Conservation (phyloP, 1,284 basidiomycete genomes). For the Erythrobasidium hasegawianum region DNA sequence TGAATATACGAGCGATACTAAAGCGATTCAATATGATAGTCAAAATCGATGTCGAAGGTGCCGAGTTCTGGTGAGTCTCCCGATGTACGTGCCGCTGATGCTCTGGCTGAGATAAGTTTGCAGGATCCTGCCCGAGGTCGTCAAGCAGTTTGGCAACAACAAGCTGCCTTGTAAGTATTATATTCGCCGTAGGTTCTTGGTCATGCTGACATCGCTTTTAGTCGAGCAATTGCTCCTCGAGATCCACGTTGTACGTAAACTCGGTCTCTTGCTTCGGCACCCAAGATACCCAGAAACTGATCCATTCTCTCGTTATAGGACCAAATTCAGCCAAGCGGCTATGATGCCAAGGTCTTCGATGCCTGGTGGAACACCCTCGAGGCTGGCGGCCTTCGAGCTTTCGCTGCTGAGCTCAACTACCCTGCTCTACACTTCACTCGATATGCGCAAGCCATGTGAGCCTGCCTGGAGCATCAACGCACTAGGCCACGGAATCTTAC, state of each 20-base stretch:
- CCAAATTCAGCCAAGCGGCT: background rate
- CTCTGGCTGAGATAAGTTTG: background rate
- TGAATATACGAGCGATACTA: background rate
- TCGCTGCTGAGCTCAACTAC: slow-evolving; percentile 3
- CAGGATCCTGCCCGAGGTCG: background rate
- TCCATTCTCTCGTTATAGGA: background rate
- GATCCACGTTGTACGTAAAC: background rate
- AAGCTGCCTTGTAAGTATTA: background rate
- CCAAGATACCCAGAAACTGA: too few relatives aligned
- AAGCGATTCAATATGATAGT: background rate
- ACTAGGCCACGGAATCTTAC: background rate
- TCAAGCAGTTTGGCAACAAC: background rate
- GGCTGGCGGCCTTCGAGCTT: background rate
- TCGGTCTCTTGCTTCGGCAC: too few relatives aligned
- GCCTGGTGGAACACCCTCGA: slow-evolving; percentile 5
- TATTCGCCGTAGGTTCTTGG: background rate
- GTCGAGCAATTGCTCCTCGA: slow-evolving; percentile 3
- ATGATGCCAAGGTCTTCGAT: slow-evolving; percentile 3
- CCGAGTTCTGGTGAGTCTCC: background rate
- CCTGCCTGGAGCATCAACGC: background rate
- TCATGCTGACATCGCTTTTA: background rate
- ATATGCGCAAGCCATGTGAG: slow-evolving; percentile 1
- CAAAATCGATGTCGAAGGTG: slow-evolving; percentile 3
- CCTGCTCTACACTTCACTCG: slow-evolving; percentile 2
- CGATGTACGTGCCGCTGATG: too few relatives aligned